Conservation (phyloP, 1,284 basidiomycete genomes). For the Golubevia pallescens region DNA sequence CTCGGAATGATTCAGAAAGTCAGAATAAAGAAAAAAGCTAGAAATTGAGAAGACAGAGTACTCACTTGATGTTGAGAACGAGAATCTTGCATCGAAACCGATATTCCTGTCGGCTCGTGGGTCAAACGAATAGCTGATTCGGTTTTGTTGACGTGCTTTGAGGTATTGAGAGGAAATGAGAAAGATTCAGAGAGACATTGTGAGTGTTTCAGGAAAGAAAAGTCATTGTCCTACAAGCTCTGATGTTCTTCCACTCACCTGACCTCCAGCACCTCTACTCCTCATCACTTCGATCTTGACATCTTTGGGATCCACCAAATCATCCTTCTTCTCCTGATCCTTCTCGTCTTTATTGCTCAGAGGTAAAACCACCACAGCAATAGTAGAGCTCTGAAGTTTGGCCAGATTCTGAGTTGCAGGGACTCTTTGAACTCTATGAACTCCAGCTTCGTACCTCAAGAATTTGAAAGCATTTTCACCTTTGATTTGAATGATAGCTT, state of each 20-base stretch:
- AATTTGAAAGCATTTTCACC: slow-evolving; percentile 79
- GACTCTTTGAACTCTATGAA: slow-evolving; percentile 93
- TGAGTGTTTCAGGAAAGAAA: background rate
- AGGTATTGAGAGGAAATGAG: background rate
- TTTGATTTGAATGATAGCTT: slow-evolving; percentile 82
- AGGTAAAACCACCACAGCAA: slow-evolving; percentile 70
- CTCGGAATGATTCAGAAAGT: too few species aligned
- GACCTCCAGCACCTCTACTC: slow-evolving; percentile 92
- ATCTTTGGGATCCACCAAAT: slow-evolving; percentile 80
- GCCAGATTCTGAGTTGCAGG: slow-evolving; percentile 87
- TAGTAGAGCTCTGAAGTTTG: slow-evolving; percentile 89
- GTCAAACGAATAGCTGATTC: slow-evolving; percentile 97
- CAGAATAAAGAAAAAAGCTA: too few species aligned
- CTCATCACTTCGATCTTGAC: slow-evolving; percentile 92
- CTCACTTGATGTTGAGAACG: slow-evolving; percentile 89
- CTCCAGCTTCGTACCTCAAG: slow-evolving; percentile 88
- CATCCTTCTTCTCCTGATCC: slow-evolving; percentile 52
- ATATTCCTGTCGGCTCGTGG: slow-evolving; percentile 89
- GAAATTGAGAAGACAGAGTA: slow-evolving; percentile 7
- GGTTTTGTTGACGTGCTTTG: slow-evolving; percentile 96
- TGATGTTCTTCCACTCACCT: too few species aligned
- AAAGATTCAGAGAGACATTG: slow-evolving; percentile 1
- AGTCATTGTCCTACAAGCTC: too few species aligned
- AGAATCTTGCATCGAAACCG: slow-evolving; percentile 98
- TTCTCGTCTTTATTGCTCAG: slow-evolving; percentile 54